Base-by-base conservation (phyloP, 2,329 filamentous ascomycete species). In the Scolecobasidium constrictum region DNA sequence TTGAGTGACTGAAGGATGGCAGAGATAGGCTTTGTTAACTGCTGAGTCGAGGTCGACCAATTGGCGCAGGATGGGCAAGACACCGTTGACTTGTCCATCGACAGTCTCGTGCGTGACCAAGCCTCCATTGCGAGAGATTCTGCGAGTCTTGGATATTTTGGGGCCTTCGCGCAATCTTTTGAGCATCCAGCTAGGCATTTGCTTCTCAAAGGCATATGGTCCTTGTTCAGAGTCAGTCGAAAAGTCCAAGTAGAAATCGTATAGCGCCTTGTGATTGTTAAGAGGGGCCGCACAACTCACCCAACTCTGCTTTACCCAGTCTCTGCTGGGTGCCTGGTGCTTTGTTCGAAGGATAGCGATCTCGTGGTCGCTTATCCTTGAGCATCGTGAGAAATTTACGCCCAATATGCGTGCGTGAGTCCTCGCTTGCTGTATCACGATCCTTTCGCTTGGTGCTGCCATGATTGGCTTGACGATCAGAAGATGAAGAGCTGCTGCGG, bases 11-110 rank as follows among this genome's bases (percentile, higher is more conserved):
- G 71, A 69, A 1, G 81, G 73, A 53, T 87, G 78, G 58, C 88
- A 95, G 23, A 94, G 67, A 53, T 87, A 94, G 4, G 85, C 84
- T 49, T 76, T 76, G 42, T 75, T 67, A 1, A 86, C 83, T 4
- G 66, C 65, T 5, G 63, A 56, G 52, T 83, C 85, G 43, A 81
- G 70, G 33, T 80, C 70, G 35, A 62, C 65, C 3, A 72, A 51
- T 44, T 68, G 64, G 21, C 65, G 64, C 4, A 70, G 57, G n/a
- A 69, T 56, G 4, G 62, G 62, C 17, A 69, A 59, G 13, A 69
- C 52, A 18, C 62, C 64, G 2, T 58, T 56, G 0, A 66, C 68
- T 48, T 70, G 62, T 38, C 68, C 68, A 35, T 65, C 60, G 23
- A 68, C 56, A 19, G 57, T 48, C 45, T 60, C 58, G 35, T 66